These are phyloP conservation scores for Fusarium hainanense DNA, from an alignment of 2,329 filamentous ascomycete genomes.

Conservation along the genomic window DNA sequence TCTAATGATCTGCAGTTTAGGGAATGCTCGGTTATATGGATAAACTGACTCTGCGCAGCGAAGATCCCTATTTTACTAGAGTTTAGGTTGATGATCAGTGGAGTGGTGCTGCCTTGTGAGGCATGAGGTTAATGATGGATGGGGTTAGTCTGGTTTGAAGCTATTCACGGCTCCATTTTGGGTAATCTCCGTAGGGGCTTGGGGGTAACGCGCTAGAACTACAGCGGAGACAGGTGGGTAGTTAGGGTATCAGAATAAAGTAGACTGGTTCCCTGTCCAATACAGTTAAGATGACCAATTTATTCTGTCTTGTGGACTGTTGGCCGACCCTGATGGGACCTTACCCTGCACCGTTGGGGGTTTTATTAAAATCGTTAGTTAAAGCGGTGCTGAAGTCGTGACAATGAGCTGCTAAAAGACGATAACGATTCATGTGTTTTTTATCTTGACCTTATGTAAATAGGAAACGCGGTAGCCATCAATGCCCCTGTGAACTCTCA, in stretches of 20 bases:
- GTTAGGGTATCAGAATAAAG: too few species aligned
- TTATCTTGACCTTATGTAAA: too few species aligned
- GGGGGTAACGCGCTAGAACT: background rate
- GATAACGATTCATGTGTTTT: too few species aligned
- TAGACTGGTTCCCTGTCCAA: too few species aligned
- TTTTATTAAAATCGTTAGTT: background rate
- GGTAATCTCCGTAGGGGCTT: slow-evolving; percentile 12
- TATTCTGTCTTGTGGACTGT: too few species aligned
- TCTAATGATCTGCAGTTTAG: background rate
- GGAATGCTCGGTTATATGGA: background rate
- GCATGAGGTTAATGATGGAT: background rate
- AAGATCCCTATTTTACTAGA: background rate
- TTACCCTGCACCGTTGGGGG: background rate
- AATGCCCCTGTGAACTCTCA: too few species aligned
- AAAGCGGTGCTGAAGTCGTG: background rate
- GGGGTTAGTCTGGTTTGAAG: background rate
- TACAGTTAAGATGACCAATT: too few species aligned
- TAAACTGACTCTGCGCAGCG: background rate
- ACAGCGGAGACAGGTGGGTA: background rate
- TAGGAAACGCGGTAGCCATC: too few species aligned
- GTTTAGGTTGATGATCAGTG: slow-evolving; percentile 14
- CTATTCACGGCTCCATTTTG: background rate
- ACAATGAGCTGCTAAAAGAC: too few species aligned
- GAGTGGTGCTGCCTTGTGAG: background rate
- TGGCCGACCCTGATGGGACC: background rate